Base-by-base conservation (phyloP, 129 eudicot species). In the carrot (Daucus carota) region DNA sequence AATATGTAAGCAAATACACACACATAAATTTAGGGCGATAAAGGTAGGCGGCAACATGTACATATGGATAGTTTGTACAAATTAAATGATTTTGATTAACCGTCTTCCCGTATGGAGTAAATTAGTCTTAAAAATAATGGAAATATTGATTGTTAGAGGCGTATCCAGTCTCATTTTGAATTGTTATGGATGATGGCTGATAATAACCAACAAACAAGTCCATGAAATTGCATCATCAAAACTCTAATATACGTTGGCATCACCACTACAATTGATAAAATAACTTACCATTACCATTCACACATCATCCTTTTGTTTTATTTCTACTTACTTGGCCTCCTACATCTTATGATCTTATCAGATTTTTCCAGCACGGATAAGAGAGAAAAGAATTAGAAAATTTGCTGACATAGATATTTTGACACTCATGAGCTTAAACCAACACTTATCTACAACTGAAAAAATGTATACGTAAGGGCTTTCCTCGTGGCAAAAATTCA, bases 221-320 rank as follows among this genome's bases (percentile, higher is more conserved):
- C 75, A 42, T 41, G 57, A 41, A 72, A 13, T 42, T 43, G 75
- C 75, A 72, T 70, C 74, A 70, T 70, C 74, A 70, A 26, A 26
- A n/a, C 48, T 38, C 48, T 70, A 68, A 68, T 70, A 41, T 40
- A 70, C 50, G 74, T 70, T 70, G 5, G 52, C 74, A 40, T 43
- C 38, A 72, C 75, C 5, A 72, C 54, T 44, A 72, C 75, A 72
- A 28, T 72, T 47, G 54, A 42, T 41, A 41, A 15, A 71, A 72
- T 42, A 72, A 26, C 54, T 24, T 70, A 41, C 31, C 31, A 38
- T n/a, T 41, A 20, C 50, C 50, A 36, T 70, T 70, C 57, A 72
- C 57, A 72, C 57, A 47, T 72, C 75, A 72, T 7, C 24, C 3
- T 41, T 72, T 72, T 72, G 33, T 71, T 26, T 72, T 12, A 70